Percentiles rank a stretch among this genome's conserved stretches.
phyloP scores from a whole-genome alignment of 441 rosid genomes.

The Metrosideros polymorpha region DNA sequence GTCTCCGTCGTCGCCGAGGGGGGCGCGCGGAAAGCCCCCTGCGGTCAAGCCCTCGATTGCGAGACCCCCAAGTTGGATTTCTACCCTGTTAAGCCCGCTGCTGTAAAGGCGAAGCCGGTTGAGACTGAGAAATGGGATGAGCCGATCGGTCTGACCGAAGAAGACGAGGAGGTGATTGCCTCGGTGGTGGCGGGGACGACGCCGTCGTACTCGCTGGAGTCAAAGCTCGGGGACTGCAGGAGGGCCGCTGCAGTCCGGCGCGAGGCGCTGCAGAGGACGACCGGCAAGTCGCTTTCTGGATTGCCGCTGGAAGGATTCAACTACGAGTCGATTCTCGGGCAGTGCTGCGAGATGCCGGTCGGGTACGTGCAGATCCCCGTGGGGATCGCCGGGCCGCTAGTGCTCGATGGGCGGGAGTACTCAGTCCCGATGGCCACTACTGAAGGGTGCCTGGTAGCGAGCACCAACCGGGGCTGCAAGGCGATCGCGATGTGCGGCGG shows the following conservation, averaged over 20 bases:
- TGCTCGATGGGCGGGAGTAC: neutral
- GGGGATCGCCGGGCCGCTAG: neutral
- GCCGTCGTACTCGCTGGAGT: conserved; percentile 60
- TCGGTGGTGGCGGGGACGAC: conserved; percentile 43
- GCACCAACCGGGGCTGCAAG: conserved; percentile 1
- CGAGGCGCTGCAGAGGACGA: conserved; percentile 63
- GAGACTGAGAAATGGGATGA: neutral
- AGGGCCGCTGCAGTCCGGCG: conserved; percentile 70
- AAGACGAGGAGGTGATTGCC: neutral
- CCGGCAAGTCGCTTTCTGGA: conserved; percentile 60
- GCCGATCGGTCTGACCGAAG: neutral
- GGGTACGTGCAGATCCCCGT: conserved; percentile 4
- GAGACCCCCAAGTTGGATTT: neutral
- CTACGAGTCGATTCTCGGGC: conserved; percentile 32
- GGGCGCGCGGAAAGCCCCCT: neutral
- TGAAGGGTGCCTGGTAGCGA: neutral
- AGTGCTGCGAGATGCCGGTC: conserved; percentile 5
- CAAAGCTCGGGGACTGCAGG: conserved; percentile 68
- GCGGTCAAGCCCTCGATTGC: neutral
- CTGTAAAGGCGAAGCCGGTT: neutral
- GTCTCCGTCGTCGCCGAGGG: neutral
- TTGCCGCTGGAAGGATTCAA: conserved; percentile 86
- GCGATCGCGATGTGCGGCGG: neutral
- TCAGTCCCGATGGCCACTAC: conserved; percentile 2
- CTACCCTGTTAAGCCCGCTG: neutral